Evolutionary conservation across 345 rosid genomes (phyloP), one percentile per base, ranked within the genome.

Genomic region (Physaria fendleri): DNA sequence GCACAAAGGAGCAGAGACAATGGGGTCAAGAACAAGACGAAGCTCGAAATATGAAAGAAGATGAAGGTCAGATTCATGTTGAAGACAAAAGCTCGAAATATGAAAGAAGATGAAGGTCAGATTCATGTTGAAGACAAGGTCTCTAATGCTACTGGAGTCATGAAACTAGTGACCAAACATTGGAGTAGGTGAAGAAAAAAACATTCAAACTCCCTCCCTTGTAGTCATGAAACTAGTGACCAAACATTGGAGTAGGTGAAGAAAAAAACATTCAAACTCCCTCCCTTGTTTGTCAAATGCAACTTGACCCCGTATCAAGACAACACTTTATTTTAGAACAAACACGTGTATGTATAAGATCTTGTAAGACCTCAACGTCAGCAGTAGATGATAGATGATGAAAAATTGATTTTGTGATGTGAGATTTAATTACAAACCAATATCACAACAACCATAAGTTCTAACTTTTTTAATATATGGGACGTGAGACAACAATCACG

Each of bases 161-260:
- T 14, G 43, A 53, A 52, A 53, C 50, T 44, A 61, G 56, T 61
- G 67, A 61, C 62, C 73, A 45, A 69, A 44, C 34, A 25, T 25
- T 45, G 43, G 67, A 68, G 73, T 61, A 61, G 73, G 62, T 68
- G 62, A 60, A 60, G 73, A 60, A 53, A 68, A n/a, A 57, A 35
- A 44, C 12, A 13, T 15, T 8, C 30, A 33, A 20, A 68, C 37
- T 35, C 37, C n/a, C n/a, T n/a, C n/a, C 3, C 41, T 15, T n/a
- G n/a, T n/a, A 68, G 68, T 68, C 73, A 10, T 14, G 43, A 53
- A 52, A 53, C 50, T 44, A 61, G 56, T 61, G 67, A 61, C 62
- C 73, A 45, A 69, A 44, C 34, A 25, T 25, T 45, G 43, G 67
- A 68, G 73, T 61, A 61, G 73, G 62, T 68, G 62, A 60, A 60